Conservation (phyloP, 2,329 filamentous ascomycete genomes). For the Scedosporium apiospermum region DNA sequence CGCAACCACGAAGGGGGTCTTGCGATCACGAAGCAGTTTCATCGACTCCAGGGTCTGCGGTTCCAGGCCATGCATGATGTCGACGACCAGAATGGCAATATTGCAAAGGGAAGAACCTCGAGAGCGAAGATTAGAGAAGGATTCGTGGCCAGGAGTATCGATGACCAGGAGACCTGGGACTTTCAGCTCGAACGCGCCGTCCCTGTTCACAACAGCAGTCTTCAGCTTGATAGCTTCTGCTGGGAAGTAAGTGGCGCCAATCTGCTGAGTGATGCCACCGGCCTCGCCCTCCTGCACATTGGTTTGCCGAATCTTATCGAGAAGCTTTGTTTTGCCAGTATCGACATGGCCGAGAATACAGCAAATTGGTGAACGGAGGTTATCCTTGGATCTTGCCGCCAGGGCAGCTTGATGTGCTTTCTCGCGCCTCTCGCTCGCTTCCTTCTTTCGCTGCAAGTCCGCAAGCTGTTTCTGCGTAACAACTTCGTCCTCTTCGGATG, state of each 20-base stretch:
- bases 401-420: constrained; percentile 86
- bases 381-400: constrained; percentile 83
- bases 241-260: constrained; percentile 98
- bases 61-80: constrained; percentile 99
- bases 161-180: constrained; percentile 94
- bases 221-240: constrained; percentile 88
- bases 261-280: constrained; percentile 98
- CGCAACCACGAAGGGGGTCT: constrained; percentile 96
- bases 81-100: constrained; percentile 96
- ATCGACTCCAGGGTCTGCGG: constrained; percentile 97
- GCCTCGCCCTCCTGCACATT: constrained; percentile 99
- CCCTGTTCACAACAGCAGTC: constrained; percentile 85
- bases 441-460: constrained; percentile 70
- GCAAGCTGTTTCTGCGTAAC: constrained; percentile 63
- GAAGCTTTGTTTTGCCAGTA: constrained; percentile 98
- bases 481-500: constrained; percentile 62
- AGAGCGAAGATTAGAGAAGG: constrained; percentile 95
- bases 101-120: constrained; percentile 97
- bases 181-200: constrained; percentile 90
- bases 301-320: constrained; percentile 97
- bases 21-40: constrained; percentile 81
- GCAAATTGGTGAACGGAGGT: constrained; percentile 95
- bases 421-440: constrained; percentile 79
- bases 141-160: constrained; percentile 99
- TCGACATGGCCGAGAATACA: constrained; percentile 99